These are phyloP conservation scores for Ogataea methylovora DNA, from an alignment of 805 yeast species.

Conservation along the genomic window DNA sequence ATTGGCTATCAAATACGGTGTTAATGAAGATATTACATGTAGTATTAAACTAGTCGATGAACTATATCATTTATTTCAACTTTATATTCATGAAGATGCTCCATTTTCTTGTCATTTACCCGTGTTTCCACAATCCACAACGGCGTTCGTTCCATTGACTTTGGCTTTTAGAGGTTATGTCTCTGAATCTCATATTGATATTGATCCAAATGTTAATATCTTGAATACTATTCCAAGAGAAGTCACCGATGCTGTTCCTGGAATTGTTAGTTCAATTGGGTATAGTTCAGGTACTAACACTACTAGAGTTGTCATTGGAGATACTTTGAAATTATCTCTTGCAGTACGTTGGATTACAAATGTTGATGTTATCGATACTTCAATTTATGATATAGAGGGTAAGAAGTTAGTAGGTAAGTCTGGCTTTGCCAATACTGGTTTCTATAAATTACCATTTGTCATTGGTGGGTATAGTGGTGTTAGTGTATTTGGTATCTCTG, in stretches of 20 bases:
- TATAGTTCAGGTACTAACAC: conserved; percentile 57
- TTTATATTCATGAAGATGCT: conserved; percentile 69
- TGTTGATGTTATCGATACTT: conserved; percentile 2
- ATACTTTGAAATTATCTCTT: conserved; percentile 45
- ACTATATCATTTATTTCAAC: conserved; percentile 62
- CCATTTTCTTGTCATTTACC: conserved; percentile 68
- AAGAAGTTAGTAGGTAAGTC: not conserved
- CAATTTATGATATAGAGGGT: not conserved
- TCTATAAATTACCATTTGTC: conserved; percentile 3
- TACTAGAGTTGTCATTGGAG: conserved; percentile 60
- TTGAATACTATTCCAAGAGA: conserved; percentile 13
- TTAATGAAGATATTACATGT: conserved; percentile 47
- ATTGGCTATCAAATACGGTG: conserved; percentile 45
- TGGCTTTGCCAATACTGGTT: conserved; percentile 4
- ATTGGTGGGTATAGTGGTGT: not conserved
- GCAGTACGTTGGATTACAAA: conserved; percentile 48
- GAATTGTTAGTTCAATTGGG: conserved; percentile 45
- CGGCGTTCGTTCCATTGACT: conserved; percentile 49
- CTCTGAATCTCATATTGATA: conserved; percentile 60
- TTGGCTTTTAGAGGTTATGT: conserved; percentile 61
- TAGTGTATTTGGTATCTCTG: not conserved
- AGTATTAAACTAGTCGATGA: conserved; percentile 58
- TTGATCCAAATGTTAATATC: conserved; percentile 51
- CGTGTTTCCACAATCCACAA: conserved; percentile 35
- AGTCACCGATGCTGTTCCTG: not conserved